Evolutionary conservation across 805 yeast genomes (phyloP).

Genomic region (Barnettozyma botsteinii): DNA sequence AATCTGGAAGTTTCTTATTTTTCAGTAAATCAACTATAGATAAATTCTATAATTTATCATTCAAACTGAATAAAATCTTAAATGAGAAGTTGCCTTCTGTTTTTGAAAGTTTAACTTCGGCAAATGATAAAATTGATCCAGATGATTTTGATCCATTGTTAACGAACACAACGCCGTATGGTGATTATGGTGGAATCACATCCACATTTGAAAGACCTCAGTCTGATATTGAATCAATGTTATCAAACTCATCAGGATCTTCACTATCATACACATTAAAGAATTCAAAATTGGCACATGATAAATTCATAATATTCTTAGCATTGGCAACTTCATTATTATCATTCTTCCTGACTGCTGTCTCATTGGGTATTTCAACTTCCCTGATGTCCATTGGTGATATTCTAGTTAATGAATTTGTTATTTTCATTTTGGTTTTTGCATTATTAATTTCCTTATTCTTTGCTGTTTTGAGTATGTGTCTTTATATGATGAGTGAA

Average conservation of each 20-base stretch:
- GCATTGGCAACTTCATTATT: constrained; percentile 35
- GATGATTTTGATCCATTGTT: constrained; percentile 1
- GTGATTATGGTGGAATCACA: neutral
- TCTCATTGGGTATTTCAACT: constrained; percentile 39
- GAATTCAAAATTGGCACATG: constrained; percentile 28
- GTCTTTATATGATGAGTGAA: constrained; percentile 38
- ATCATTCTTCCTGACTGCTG: constrained; percentile 37
- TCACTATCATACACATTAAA: neutral
- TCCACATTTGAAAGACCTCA: neutral
- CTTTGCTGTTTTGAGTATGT: constrained; percentile 38
- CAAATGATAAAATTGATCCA: neutral
- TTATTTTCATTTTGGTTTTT: constrained; percentile 31
- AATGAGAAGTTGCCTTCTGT: constrained; percentile 17
- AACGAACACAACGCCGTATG: neutral
- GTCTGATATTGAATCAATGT: constrained; percentile 16
- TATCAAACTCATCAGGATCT: constrained; percentile 7
- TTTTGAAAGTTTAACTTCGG: constrained; percentile 9
- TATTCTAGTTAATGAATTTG: constrained; percentile 18
- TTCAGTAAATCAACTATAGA: constrained; percentile 24
- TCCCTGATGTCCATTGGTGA: constrained; percentile 23
- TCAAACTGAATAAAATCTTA: constrained; percentile 9
- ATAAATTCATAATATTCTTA: constrained; percentile 38
- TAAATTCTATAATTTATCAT: constrained; percentile 22
- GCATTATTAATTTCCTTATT: constrained; percentile 39
- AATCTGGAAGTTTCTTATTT: constrained; percentile 10